Evolutionary conservation across 345 rosid genomes (phyloP).

Genomic region (Camelina neglecta): DNA sequence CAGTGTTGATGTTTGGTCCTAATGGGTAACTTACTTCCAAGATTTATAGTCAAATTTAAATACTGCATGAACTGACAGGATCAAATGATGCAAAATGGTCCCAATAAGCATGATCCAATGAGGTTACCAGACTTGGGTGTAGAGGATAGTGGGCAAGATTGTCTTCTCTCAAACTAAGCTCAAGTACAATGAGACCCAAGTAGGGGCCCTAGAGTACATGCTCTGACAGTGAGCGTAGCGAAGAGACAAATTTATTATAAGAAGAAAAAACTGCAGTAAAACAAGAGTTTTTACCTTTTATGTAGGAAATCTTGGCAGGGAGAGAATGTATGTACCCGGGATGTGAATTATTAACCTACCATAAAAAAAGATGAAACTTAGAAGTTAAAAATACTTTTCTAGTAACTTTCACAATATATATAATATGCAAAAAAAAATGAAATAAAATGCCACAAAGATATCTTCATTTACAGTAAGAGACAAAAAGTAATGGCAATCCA

Average conservation of each 20-base stretch:
- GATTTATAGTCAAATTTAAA: constrained; percentile 46
- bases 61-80: constrained; percentile 39
- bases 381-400: constrained; percentile 39
- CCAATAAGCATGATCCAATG: constrained; percentile 48
- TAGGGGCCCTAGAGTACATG: constrained; percentile 59
- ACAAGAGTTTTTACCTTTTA: constrained; percentile 33
- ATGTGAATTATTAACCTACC: constrained; percentile 34
- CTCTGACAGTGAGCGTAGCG: constrained; percentile 38
- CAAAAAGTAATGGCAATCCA: constrained; percentile 36
- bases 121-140: constrained; percentile 33
- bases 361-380: constrained; percentile 22
- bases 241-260: constrained; percentile 23
- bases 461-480: constrained; percentile 34
- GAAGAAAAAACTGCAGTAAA: constrained; percentile 39
- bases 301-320: constrained; percentile 23
- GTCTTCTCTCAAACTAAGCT: constrained; percentile 41
- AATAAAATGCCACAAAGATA: constrained; percentile 41
- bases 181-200: constrained; percentile 45
- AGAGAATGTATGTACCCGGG: constrained; percentile 14
- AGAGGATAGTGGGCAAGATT: constrained; percentile 40
- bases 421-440: constrained; percentile 28
- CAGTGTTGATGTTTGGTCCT: constrained; percentile 35
- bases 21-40: constrained; percentile 32
- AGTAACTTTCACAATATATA: constrained; percentile 43
- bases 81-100: constrained; percentile 54